phyloP scores from a whole-genome alignment of 108 stramenopile genomes.

The Skeletonema potamos region DNA sequence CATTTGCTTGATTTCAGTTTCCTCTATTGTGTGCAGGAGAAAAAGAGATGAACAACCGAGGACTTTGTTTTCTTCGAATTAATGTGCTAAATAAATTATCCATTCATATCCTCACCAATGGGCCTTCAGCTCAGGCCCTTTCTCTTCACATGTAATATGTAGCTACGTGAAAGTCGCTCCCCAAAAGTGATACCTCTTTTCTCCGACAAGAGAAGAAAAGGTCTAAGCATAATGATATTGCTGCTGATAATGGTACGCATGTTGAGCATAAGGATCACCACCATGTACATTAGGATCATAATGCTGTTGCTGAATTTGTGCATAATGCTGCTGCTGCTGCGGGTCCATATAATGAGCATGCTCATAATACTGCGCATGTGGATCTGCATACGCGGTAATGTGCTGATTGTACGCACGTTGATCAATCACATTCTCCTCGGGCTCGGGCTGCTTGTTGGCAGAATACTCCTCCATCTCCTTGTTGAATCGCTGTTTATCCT shows the following conservation, averaged over 20 bases:
- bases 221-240: slow-evolving; percentile 44
- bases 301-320: neutral
- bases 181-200: neutral
- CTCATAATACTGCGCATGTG: slow-evolving; percentile 21
- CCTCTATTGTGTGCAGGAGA: too few species aligned
- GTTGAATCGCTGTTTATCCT: slow-evolving; percentile 89
- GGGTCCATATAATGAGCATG: neutral
- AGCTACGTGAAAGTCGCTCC: neutral
- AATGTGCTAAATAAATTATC: neutral
- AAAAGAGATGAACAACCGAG: too few species aligned
- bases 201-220: neutral
- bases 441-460: slow-evolving; percentile 20
- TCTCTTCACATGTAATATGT: neutral
- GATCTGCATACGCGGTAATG: slow-evolving; percentile 10
- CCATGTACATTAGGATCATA: slow-evolving; percentile 34
- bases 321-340: slow-evolving; percentile 1
- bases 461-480: slow-evolving; percentile 88
- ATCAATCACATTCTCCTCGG: neutral
- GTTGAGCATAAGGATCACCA: slow-evolving; percentile 38
- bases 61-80: neutral
- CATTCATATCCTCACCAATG: neutral
- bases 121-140: neutral
- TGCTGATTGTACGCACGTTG: slow-evolving; percentile 13
- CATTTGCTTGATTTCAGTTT: too few species aligned
- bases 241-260: slow-evolving; percentile 40